Evolutionary conservation across 805 yeast genomes (phyloP), one percentile per base, ranked within the genome.

Genomic region (Limtongia smithiae): DNA sequence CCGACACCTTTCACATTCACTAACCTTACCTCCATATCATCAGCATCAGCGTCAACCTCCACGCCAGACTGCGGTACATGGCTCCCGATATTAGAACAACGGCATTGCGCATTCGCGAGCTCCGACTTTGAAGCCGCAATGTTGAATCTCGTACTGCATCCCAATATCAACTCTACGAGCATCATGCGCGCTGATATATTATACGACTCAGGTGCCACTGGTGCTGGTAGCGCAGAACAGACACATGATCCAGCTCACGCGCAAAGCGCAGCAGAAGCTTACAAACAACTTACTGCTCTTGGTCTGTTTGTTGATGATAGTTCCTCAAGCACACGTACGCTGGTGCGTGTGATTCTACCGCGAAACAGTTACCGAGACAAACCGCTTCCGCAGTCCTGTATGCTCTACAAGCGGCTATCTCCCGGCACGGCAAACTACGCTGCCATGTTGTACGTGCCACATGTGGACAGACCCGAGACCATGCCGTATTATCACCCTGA

Each of bases 401-500:
- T 80, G 79, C 1, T 68, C 75, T 63, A 69, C 34, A 36, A 46
- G 4, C 59, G 62, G 24, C 28, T 33, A 8, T 46, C 48, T 4
- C 39, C 43, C 7, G 18, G 34, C 27, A 47, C 44, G 9, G 33
- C 48, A 5, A 50, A 33, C 8, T 46, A 44, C 55, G 67, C 18
- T 64, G 86, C 44, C 1, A 79, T 89, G 11, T 76, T 83, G 0
- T 91, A 89, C 65, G 72, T 83, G 1, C 95, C 97, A 0, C 96
- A 90, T 64, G 74, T 89, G 11, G 62, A 71, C 3, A 54, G 62
- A 1, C 68, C 71, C 17, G 83, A 77, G 0, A 83, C 81, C 15
- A 79, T 80, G 44, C 97, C 97, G 3, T 91, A 82, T 63, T 91
- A 91, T 64, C 75, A 91, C n/a, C 97, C 97, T 0, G 81, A 81